These are phyloP conservation scores for Ramaria sp. DNA, from an alignment of 768 basidiomycete genomes.

Conservation along the genomic window DNA sequence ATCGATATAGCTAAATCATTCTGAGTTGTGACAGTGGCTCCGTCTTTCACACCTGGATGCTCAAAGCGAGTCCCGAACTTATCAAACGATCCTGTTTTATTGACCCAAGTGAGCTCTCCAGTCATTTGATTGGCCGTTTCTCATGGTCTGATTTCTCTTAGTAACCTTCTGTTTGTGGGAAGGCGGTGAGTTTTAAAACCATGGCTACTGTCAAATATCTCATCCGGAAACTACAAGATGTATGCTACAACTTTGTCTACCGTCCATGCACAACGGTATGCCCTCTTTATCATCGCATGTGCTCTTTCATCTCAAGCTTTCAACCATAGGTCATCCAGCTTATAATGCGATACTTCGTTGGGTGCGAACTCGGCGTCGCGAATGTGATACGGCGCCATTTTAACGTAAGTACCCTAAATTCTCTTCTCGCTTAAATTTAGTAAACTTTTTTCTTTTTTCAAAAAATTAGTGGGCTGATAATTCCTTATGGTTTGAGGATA, in stretches of 20 bases:
- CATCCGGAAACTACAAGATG: conserved; percentile 34
- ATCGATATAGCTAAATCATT: background rate
- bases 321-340: conserved; percentile 56
- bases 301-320: conserved; percentile 3
- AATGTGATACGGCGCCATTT: conserved; percentile 77
- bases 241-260: conserved; percentile 89
- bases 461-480: conserved; percentile 82
- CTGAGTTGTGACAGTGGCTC: conserved; percentile 43
- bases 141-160: background rate
- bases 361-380: conserved; percentile 78
- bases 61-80: conserved; percentile 66
- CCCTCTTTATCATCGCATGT: conserved; percentile 2
- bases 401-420: conserved; percentile 23
- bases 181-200: conserved; percentile 45
- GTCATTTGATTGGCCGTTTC: background rate
- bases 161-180: conserved; percentile 91
- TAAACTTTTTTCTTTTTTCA: too few species aligned
- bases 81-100: conserved; percentile 75
- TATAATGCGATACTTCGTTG: conserved; percentile 80
- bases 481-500: conserved; percentile 83
- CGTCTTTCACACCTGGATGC: conserved; percentile 80
- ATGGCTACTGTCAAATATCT: background rate
- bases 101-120: conserved; percentile 43
- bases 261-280: conserved; percentile 48
- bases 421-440: conserved; percentile 1